Evolutionary conservation across 495 filamentous ascomycete genomes (phyloP), one percentile per base, ranked within the genome.

Genomic region (Sabuloglossum arenarium): DNA sequence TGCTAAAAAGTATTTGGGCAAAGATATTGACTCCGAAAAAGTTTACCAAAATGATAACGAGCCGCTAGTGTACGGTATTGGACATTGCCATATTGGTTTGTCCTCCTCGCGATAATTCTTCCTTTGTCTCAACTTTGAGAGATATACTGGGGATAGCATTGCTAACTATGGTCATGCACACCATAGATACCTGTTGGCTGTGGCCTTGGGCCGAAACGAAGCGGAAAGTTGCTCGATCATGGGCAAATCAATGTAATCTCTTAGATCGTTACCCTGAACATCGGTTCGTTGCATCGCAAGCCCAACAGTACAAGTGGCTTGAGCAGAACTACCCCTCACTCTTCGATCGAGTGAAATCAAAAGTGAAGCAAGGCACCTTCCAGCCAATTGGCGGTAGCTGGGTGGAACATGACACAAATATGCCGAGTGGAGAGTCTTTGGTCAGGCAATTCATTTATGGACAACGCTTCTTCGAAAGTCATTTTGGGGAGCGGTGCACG

Each of bases 201-300:
- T 98, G 91, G 91, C 91, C 91, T 1, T 97, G 84, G 75, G 91
- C 87, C n/a, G 91, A 98, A 73, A 98, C 91, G 0, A 96, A 94
- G 67, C 83, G 91, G 58, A 98, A 98, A 71, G 82, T 96, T 6
- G 91, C 86, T 25, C 79, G 91, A 23, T 96, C 90, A 0, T 98
- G 91, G 90, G 86, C 88, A 1, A 94, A 85, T 64, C 91, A 98
- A 65, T 94, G 88, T 65, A 81, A 90, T 62, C 70, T 98, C 46
- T 83, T 98, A 71, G 91, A 98, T 32, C 79, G 86, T 3, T 98
- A 97, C 59, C 87, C 90, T 0, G 91, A 98, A 68, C 83, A 93
- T 61, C 80, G 88, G 23, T 98, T 98, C 70, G 78, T 84, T 39
- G 84, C 80, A 62, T 95, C 90, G 0, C 88, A 93, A 61, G 91